A percentile compares a stretch with the other conserved stretches of the same genome.
Evolutionary conservation across 805 yeast genomes (phyloP).

Genomic region (Metschnikowia hibisci): DNA sequence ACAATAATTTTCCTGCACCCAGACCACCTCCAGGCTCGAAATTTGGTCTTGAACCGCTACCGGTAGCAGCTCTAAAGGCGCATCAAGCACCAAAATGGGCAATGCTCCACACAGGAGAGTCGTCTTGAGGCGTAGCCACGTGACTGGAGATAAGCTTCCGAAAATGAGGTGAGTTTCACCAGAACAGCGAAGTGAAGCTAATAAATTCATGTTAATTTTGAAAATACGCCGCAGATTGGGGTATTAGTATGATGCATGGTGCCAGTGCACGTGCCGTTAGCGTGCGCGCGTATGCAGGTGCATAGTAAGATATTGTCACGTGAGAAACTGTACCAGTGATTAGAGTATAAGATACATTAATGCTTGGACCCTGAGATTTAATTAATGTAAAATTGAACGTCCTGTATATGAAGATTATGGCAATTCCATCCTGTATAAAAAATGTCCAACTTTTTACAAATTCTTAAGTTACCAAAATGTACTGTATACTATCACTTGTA

Average conservation of each 20-base stretch:
- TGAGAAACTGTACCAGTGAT: too few relatives aligned
- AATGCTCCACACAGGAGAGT: conserved; percentile 53
- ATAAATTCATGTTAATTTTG: conserved; percentile 11
- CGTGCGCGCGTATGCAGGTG: conserved; percentile 1
- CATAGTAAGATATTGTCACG: neutral
- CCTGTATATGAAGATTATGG: too few relatives aligned
- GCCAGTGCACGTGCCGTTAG: conserved; percentile 8
- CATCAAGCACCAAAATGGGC: conserved; percentile 46
- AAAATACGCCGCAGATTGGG: neutral
- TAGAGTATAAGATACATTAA: too few relatives aligned
- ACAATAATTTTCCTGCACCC: conserved; percentile 24
- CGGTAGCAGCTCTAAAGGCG: conserved; percentile 21
- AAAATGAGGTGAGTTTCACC: conserved; percentile 57
- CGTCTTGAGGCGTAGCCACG: conserved; percentile 45
- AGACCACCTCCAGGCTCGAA: conserved; percentile 24
- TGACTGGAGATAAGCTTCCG: conserved; percentile 44
- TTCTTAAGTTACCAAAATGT: too few relatives aligned
- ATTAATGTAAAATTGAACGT: too few relatives aligned
- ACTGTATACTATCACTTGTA: too few relatives aligned
- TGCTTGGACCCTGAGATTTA: too few relatives aligned
- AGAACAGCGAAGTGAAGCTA: conserved; percentile 29
- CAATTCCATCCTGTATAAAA: too few relatives aligned
- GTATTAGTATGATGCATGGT: conserved; percentile 5
- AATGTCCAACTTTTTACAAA: too few relatives aligned
- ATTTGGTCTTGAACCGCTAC: conserved; percentile 22